Base-by-base conservation (phyloP, 371 early-diverging fungal genomes). In the Rhizopus sp. region DNA sequence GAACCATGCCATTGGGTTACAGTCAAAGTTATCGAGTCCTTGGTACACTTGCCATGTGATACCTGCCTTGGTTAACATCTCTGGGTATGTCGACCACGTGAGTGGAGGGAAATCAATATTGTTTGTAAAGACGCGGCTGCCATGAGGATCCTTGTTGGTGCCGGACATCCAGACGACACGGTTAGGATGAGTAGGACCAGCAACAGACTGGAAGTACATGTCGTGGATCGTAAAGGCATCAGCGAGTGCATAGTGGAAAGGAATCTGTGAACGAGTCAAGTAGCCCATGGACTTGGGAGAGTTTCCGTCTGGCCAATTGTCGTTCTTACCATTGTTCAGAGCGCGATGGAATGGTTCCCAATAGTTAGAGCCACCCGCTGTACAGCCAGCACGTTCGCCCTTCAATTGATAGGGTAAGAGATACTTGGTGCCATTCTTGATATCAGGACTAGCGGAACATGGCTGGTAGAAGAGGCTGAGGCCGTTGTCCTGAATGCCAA, bases 91-190 rank as follows among this genome's bases (percentile, higher is more conserved):
- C 1, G 45, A 32, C 69, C 69, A 68, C 9, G 40, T 40, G 9
- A 64, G 30, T n/a, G 52, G 53, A 37, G 46, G 49, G 8, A 8
- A 38, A 15, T 68, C 61, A 7, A 57, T 61, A 29, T 68, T 68
- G 42, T 68, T 64, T 16, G 64, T 64, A 10, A 68, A 33, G 9
- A 57, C 45, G 33, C 38, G 52, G n/a, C 57, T 38, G 16, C 55
- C 57, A 7, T 54, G 59, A 38, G 55, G 33, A 54, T 64, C 60
- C 44, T 39, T 31, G 16, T 53, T 64, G 8, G 69, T 61, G n/a
- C 69, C 69, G 5, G 64, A 64, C 55, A 68, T 60, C 69, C 69
- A 68, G 52, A 58, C 54, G 30, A 54, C 69, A 42, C 69, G 64
- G 17, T 68, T 68, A 10, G 69, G 69, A 23, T 68, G 51, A 9